Evolutionary conservation across 208 protist genomes (phyloP).

Genomic region (Herpetomonas tarakana): DNA sequence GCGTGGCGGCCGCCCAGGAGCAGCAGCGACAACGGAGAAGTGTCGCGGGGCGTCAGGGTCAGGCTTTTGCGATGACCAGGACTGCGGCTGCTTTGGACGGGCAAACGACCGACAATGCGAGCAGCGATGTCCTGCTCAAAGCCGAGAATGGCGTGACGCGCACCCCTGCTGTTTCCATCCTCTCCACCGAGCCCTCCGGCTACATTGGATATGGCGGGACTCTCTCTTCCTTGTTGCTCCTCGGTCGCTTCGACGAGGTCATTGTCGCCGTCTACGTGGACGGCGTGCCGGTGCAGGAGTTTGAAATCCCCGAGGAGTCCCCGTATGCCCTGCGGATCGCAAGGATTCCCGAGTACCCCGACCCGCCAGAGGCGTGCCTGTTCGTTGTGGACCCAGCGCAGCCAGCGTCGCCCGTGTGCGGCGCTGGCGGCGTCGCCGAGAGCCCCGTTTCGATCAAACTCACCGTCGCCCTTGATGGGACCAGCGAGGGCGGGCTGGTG

Average conservation of each 20-base stretch:
- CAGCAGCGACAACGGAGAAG: too few relatives aligned
- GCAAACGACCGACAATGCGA: too few relatives aligned
- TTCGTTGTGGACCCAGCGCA: slow-evolving; percentile 3
- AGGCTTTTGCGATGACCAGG: too few relatives aligned
- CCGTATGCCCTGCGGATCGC: slow-evolving; percentile 18
- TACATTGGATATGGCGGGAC: slow-evolving; percentile 34
- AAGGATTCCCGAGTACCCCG: slow-evolving; percentile 20
- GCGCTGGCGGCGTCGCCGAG: neutral
- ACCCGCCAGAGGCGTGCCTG: slow-evolving; percentile 6
- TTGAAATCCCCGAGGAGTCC: slow-evolving; percentile 17
- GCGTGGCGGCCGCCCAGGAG: too few relatives aligned
- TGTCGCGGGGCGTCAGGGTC: too few relatives aligned
- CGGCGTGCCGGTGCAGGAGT: slow-evolving; percentile 14
- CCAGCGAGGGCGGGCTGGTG: neutral
- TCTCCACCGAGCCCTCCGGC: slow-evolving; percentile 28
- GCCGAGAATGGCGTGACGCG: too few relatives aligned
- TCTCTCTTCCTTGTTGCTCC: slow-evolving; percentile 22
- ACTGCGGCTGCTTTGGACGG: too few relatives aligned
- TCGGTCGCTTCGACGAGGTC: slow-evolving; percentile 20
- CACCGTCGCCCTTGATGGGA: slow-evolving; percentile 16
- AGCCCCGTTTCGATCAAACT: neutral
- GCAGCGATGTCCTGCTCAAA: too few relatives aligned
- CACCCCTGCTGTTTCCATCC: slow-evolving; percentile 3
- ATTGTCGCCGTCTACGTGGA: slow-evolving; percentile 23
- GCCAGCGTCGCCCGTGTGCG: neutral